Evolutionary conservation across 371 early-diverging fungal genomes (phyloP).

Genomic region (Apophysomyces variabilis): DNA sequence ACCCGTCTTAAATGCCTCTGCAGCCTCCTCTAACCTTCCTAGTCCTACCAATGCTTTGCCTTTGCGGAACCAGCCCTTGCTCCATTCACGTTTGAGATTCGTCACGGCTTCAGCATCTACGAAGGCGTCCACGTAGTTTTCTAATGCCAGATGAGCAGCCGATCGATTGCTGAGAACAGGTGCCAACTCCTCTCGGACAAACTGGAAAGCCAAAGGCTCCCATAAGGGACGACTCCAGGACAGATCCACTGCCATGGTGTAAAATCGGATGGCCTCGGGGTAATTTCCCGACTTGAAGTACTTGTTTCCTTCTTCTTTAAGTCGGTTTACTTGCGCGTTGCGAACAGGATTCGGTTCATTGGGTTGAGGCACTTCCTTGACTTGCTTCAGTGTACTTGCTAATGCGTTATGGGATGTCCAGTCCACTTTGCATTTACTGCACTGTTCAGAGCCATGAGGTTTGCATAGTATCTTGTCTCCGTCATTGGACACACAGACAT

Average conservation of each 20-base stretch:
- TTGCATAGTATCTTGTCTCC: slow-evolving; percentile 56
- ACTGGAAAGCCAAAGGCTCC: slow-evolving; percentile 70
- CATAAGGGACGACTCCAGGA: slow-evolving; percentile 78
- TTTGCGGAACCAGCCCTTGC: slow-evolving; percentile 83
- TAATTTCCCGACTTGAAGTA: slow-evolving; percentile 68
- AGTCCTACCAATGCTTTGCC: slow-evolving; percentile 76
- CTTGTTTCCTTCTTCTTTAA: slow-evolving; percentile 80
- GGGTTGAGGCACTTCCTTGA: slow-evolving; percentile 72
- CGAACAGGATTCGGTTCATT: slow-evolving; percentile 67
- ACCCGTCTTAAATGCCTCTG: slow-evolving; percentile 71
- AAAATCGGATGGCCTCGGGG: slow-evolving; percentile 71
- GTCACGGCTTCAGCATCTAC: slow-evolving; percentile 80
- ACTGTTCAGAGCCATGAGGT: slow-evolving; percentile 50
- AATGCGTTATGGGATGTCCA: slow-evolving; percentile 57
- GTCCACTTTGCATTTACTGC: slow-evolving; percentile 52
- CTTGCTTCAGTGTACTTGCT: slow-evolving; percentile 54
- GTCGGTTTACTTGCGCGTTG: slow-evolving; percentile 65
- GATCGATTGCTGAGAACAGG: slow-evolving; percentile 75
- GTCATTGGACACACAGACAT: slow-evolving; percentile 26
- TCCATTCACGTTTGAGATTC: slow-evolving; percentile 75
- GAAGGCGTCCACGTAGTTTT: slow-evolving; percentile 72
- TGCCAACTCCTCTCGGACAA: slow-evolving; percentile 72
- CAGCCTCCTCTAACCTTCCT: slow-evolving; percentile 67
- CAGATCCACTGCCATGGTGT: slow-evolving; percentile 74
- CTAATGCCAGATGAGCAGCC: slow-evolving; percentile 69